A percentile compares a stretch with the other conserved stretches of the same genome.
These are phyloP conservation scores for Medicago arabica DNA, from an alignment of 306 rosid species.

Conservation along the genomic window DNA sequence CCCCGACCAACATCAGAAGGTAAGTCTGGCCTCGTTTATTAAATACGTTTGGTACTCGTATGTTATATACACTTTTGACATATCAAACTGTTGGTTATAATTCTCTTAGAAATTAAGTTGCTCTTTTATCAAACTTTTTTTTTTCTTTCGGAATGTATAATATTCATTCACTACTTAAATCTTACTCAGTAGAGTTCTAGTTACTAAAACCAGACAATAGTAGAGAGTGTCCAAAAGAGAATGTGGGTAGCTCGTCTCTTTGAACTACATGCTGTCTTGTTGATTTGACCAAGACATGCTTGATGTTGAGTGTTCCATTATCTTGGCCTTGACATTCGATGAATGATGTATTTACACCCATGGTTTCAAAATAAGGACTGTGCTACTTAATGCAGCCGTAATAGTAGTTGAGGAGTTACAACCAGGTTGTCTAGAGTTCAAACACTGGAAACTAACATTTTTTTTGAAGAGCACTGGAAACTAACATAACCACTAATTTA, in stretches of 20 bases:
- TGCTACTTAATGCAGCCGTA: not conserved
- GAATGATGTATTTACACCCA: conserved; percentile 4
- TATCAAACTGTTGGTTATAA: conserved; percentile 29
- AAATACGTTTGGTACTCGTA: not conserved
- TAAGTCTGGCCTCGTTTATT: conserved; percentile 41
- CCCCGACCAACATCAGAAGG: conserved; percentile 78
- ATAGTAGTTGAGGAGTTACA: not conserved
- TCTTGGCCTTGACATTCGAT: conserved; percentile 30
- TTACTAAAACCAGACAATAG: not conserved
- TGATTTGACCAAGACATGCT: conserved; percentile 21
- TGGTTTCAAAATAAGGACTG: conserved; percentile 20
- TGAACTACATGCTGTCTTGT: conserved; percentile 10
- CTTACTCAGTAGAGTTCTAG: not conserved
- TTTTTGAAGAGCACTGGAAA: too few species aligned
- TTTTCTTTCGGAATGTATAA: conserved; percentile 6
- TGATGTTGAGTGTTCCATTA: conserved; percentile 2
- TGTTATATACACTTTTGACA: conserved; percentile 14
- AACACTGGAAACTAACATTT: not conserved
- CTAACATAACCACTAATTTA: not conserved
- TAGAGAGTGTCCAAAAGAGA: not conserved
- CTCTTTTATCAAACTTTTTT: conserved; percentile 6
- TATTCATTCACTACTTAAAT: not conserved
- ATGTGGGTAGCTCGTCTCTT: not conserved
- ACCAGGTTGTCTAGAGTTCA: not conserved
- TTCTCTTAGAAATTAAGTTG: conserved; percentile 10